Evolutionary conservation across 495 filamentous ascomycete genomes (phyloP).

Genomic region (Annulohypoxylon maeteangense): DNA sequence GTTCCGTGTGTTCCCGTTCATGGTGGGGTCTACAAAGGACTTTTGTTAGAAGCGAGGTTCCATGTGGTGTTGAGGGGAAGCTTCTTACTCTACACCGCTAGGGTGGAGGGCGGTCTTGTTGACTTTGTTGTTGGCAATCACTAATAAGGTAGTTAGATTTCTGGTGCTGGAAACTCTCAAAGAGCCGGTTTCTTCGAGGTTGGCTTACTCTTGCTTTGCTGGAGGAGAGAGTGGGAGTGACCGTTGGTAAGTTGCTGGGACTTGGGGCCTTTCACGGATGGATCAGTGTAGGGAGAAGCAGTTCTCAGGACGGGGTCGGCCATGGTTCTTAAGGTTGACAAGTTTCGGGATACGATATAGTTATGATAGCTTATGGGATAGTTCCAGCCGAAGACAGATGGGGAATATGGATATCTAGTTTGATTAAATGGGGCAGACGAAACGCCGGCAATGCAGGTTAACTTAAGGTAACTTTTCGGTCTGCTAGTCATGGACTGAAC

Average conservation of each 20-base stretch:
- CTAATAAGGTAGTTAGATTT: conserved; percentile 58
- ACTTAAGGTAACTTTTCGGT: conserved; percentile 41
- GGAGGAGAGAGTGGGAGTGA: conserved; percentile 39
- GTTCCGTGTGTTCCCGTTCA: conserved; percentile 83
- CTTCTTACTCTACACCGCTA: conserved; percentile 88
- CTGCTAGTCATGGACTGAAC: conserved; percentile 47
- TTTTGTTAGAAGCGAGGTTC: conserved; percentile 49
- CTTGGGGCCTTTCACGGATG: conserved; percentile 58
- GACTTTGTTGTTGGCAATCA: conserved; percentile 73
- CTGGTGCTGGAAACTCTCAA: conserved; percentile 13
- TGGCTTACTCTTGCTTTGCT: conserved; percentile 55
- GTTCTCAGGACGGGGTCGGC: conserved; percentile 60
- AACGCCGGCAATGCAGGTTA: conserved; percentile 41
- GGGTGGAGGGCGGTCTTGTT: conserved; percentile 92
- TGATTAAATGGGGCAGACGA: conserved; percentile 50
- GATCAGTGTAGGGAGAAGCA: conserved; percentile 62
- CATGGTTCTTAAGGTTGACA: conserved; percentile 59
- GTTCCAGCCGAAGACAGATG: conserved; percentile 43
- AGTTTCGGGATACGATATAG: conserved; percentile 30
- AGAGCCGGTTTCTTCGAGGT: conserved; percentile 41
- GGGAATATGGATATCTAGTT: conserved; percentile 42
- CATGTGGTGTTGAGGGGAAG: conserved; percentile 21
- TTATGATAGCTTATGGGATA: conserved; percentile 37
- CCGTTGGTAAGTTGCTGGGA: conserved; percentile 54
- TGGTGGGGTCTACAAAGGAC: conserved; percentile 69